phyloP scores from a whole-genome alignment of 2,329 filamentous ascomycete species.

The Verticillium albo-atrum region DNA sequence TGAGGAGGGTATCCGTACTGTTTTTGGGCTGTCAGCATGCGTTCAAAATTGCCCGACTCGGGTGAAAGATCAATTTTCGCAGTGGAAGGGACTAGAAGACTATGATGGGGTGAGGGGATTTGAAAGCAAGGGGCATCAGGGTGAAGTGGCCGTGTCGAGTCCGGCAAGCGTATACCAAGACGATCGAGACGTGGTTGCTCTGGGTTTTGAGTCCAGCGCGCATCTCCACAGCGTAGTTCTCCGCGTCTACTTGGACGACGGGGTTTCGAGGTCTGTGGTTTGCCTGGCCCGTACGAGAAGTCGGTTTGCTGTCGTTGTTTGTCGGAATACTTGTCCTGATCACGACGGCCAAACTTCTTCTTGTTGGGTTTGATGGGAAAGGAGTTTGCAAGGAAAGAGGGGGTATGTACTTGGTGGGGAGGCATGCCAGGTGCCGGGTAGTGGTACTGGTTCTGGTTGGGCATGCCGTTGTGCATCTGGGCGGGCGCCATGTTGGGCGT shows the following conservation, averaged over 20 bases:
- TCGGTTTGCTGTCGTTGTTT: constrained; percentile 29
- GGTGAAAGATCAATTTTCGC: constrained; percentile 59
- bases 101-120: neutral
- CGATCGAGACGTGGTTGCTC: constrained; percentile 5
- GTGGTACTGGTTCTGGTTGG: constrained; percentile 59
- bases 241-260: constrained; percentile 42
- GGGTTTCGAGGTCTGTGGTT: constrained; percentile 29
- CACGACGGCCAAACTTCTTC: constrained; percentile 41
- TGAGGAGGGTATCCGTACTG: constrained; percentile 50
- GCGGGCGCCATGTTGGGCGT: constrained; percentile 65
- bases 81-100: constrained; percentile 8
- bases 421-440: constrained; percentile 51
- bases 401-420: constrained; percentile 54
- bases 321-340: constrained; percentile 41
- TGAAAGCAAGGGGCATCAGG: constrained; percentile 8
- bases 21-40: constrained; percentile 66
- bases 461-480: constrained; percentile 49
- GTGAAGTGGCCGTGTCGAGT: constrained; percentile 8
- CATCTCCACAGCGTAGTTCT: constrained; percentile 26
- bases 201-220: neutral
- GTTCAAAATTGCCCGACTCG: constrained; percentile 66
- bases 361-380: constrained; percentile 33
- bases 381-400: constrained; percentile 28
- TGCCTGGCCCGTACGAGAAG: constrained; percentile 26
- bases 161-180: neutral